Base-by-base conservation (phyloP, 2,329 filamentous ascomycete genomes). In the Mycogone perniciosa region DNA sequence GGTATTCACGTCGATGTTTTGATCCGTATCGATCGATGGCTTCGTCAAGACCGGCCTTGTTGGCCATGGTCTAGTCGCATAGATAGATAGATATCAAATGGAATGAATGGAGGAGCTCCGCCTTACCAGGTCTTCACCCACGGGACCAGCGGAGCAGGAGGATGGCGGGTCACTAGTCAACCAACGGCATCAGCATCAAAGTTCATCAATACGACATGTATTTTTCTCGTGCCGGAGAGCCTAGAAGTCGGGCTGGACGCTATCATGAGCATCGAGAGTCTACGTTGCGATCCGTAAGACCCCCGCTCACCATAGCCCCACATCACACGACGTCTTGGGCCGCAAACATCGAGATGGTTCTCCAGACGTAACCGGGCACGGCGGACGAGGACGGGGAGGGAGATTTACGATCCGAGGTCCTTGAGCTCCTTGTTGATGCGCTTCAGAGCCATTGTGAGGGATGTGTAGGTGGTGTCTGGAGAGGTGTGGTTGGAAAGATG, bases 91-190 rank as follows among this genome's bases (percentile, higher is more conserved):
- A 52, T 48, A 29, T 34, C 20, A 27, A 6, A 44, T 41, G 46
- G 33, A 11, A 9, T 43, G 31, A 26, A 10, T 7, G 59, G 59
- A 61, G 58, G 58, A 60, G 59, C 59, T 58, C 44, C 9, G n/a
- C 31, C 89, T 67, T 91, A 97, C 93, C 84, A 99, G 74, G 79
- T 99, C 93, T 79, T 97, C 92, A 72, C 91, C 91, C 67, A 95
- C 86, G 62, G 93, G 93, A 60, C 93, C 93, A 65, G 93, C 93
- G 70, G 92, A 97, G 84, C 93, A 99, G 63, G 92, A 97, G 54
- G 93, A 97, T 68, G 93, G 93, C 70, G 93, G 93, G 72, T 99
- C 93, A 78, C 93, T 97, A 64, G 57, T 59, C 56, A 54, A 46
- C 41, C 26, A 44, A 40, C 26, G 48, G 39, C 9, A 53, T 64